Conservation (phyloP, 148 eudicot genomes). For the Rhododendron mucronatum region DNA sequence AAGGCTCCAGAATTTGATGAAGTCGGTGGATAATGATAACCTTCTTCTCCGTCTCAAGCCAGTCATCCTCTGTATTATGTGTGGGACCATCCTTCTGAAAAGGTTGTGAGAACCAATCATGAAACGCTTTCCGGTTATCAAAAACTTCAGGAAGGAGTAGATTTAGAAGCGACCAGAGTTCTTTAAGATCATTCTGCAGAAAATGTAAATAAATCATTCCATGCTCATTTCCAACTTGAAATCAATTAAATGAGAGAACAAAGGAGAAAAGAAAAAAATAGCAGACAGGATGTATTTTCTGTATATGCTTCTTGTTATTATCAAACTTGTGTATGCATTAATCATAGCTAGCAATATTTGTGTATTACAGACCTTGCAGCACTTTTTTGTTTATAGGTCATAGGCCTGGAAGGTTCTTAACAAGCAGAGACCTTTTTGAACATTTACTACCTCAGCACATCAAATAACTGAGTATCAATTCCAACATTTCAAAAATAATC, state of each 20-base stretch:
- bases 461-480: background rate
- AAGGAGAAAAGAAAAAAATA: background rate
- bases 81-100: conserved; percentile 79
- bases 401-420: background rate
- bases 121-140: conserved; percentile 93
- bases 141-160: conserved; percentile 97
- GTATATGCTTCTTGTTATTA: background rate
- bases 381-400: background rate
- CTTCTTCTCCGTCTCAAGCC: conserved; percentile 98
- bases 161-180: conserved; percentile 94
- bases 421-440: background rate
- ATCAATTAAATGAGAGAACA: background rate
- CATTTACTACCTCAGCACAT: background rate
- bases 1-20: conserved; percentile 96
- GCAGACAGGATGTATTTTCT: background rate
- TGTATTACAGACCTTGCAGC: background rate
- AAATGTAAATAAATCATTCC: background rate
- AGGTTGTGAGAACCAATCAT: conserved; percentile 97
- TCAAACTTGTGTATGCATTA: background rate
- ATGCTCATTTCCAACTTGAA: background rate
- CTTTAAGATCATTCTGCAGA: conserved; percentile 91
- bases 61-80: conserved; percentile 85
- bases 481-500: background rate
- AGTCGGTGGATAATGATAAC: conserved; percentile 94
- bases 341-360: background rate